These are phyloP conservation scores for Pseudevernia furfuracea DNA, from an alignment of 495 filamentous ascomycete species.

Conservation along the genomic window DNA sequence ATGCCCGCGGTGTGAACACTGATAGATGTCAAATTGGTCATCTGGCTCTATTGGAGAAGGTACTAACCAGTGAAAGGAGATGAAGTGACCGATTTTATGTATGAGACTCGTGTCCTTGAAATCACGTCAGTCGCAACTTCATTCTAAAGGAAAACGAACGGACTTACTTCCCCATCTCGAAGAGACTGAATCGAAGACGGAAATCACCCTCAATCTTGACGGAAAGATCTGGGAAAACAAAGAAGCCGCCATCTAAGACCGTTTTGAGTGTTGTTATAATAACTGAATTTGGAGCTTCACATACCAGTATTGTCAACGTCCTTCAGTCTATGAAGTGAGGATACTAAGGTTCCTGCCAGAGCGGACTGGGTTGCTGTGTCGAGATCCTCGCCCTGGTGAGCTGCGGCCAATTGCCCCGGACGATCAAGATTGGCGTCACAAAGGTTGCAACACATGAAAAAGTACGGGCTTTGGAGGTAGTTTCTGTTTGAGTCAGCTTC, in stretches of 20 bases:
- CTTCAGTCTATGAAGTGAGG: constrained; percentile 87
- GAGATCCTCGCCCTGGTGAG: constrained; percentile 23
- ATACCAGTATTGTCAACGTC: constrained; percentile 76
- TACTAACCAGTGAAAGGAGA: constrained; percentile 62
- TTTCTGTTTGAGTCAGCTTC: constrained; percentile 44
- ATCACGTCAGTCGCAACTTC: constrained; percentile 28
- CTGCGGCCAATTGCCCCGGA: constrained; percentile 44
- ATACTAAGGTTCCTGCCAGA: constrained; percentile 75
- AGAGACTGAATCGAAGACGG: constrained; percentile 76
- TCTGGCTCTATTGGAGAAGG: neutral
- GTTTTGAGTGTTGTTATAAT: constrained; percentile 18
- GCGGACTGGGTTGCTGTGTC: constrained; percentile 34
- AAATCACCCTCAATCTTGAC: constrained; percentile 73
- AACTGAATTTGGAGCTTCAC: constrained; percentile 17
- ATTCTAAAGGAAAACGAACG: constrained; percentile 18
- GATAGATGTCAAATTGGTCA: constrained; percentile 23
- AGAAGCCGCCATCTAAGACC: constrained; percentile 75
- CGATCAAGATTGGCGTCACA: constrained; percentile 56
- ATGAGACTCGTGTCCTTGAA: constrained; percentile 45
- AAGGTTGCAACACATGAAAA: constrained; percentile 71
- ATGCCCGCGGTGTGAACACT: constrained; percentile 66
- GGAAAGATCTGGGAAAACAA: constrained; percentile 93
- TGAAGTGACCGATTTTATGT: constrained; percentile 64
- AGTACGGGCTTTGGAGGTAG: constrained; percentile 68
- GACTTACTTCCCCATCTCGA: constrained; percentile 69